phyloP scores from a whole-genome alignment of 257 asterid species.

The Solanum paucissectum region DNA sequence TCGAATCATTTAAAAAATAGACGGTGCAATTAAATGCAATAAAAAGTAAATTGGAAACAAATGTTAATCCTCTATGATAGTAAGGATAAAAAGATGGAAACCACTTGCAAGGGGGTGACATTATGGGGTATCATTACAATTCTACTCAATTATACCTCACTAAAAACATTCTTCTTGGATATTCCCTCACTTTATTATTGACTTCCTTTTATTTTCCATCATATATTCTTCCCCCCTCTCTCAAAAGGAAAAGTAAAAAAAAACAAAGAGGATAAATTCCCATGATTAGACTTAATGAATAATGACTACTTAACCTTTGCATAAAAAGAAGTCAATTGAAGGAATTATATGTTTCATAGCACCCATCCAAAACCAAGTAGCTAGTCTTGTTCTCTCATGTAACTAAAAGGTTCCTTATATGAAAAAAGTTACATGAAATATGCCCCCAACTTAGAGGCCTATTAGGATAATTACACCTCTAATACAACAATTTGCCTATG shows the following conservation, averaged over 20 bases:
- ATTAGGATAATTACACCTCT: conserved; percentile 3
- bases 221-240: not conserved
- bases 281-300: conserved; percentile 4
- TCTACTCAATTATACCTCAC: not conserved
- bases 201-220: not conserved
- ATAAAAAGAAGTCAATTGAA: not conserved
- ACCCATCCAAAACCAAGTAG: not conserved
- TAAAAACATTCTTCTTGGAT: not conserved
- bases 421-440: not conserved
- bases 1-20: not conserved
- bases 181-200: not conserved
- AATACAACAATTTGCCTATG: not conserved
- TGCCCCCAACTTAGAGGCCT: not conserved
- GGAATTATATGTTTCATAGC: not conserved
- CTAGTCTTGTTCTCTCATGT: not conserved
- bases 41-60: not conserved
- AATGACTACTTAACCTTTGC: not conserved
- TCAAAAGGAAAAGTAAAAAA: not conserved
- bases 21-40: not conserved
- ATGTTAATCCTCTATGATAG: not conserved
- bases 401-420: not conserved
- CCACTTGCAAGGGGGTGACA: not conserved
- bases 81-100: not conserved
- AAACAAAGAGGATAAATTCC: not conserved
- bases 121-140: not conserved